phyloP scores from a whole-genome alignment of 345 rosid genomes.

The Clarkia xantiana region DNA sequence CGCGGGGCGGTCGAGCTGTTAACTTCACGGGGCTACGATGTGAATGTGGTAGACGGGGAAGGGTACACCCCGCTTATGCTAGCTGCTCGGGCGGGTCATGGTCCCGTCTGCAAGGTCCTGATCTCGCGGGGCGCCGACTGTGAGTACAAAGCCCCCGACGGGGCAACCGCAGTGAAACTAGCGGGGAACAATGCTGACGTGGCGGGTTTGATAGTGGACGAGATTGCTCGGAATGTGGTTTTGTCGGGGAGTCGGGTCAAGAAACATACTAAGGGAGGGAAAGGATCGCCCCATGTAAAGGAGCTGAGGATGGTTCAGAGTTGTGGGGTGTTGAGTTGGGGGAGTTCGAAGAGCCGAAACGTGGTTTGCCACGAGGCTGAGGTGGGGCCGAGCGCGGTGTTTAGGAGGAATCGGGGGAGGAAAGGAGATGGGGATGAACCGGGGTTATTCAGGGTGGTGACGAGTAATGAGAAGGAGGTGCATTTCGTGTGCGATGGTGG shows the following conservation, averaged over 20 bases:
- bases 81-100: constrained; percentile 75
- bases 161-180: constrained; percentile 57
- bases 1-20: constrained; percentile 52
- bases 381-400: constrained; percentile 41
- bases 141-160: constrained; percentile 36
- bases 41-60: constrained; percentile 58
- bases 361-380: constrained; percentile 55
- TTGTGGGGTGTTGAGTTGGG: constrained; percentile 62
- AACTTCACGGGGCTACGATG: constrained; percentile 51
- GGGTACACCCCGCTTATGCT: constrained; percentile 92
- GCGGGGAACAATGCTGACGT: constrained; percentile 27
- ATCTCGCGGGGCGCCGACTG: constrained; percentile 54
- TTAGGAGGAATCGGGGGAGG: constrained; percentile 32
- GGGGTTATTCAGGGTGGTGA: constrained; percentile 63
- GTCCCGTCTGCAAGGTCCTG: constrained; percentile 45
- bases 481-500: constrained; percentile 81
- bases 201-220: constrained; percentile 45
- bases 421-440: constrained; percentile 25
- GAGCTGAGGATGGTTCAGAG: constrained; percentile 38
- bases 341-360: constrained; percentile 51
- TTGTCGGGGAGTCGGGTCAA: constrained; percentile 34
- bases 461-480: constrained; percentile 55
- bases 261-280: constrained; percentile 83
- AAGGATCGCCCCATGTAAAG: constrained; percentile 53
- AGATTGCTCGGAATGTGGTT: constrained; percentile 53